A percentile compares a stretch with the other conserved stretches of the same genome.
Conservation (phyloP, 208 protist species). For the Trypanosoma vivax region DNA sequence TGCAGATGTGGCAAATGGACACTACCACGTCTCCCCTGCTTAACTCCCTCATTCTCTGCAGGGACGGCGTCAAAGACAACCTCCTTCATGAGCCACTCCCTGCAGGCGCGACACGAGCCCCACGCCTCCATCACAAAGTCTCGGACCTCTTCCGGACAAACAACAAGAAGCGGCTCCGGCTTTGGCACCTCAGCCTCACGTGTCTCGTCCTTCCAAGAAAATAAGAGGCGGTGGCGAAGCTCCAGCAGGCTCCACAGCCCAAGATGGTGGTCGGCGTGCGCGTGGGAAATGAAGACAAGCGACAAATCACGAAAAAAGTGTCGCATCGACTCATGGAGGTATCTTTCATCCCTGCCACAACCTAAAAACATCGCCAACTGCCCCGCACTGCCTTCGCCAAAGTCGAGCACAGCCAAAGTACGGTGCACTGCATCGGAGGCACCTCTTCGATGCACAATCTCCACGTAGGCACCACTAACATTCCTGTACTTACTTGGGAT, state of each 20-base stretch:
- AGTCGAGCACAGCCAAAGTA: constrained; percentile 68
- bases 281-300: constrained; percentile 86
- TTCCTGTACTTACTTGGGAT: constrained; percentile 88
- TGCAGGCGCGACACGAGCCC: constrained; percentile 30
- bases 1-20: constrained; percentile 11
- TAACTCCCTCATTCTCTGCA: background rate
- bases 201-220: background rate
- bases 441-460: constrained; percentile 24
- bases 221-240: constrained; percentile 31
- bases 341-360: too few relatives aligned
- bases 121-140: constrained; percentile 53
- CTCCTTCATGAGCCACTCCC: constrained; percentile 38
- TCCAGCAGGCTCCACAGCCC: constrained; percentile 64
- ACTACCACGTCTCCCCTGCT: background rate
- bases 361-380: constrained; percentile 52
- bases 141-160: constrained; percentile 72
- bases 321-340: constrained; percentile 8
- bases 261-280: constrained; percentile 86
- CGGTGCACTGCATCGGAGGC: constrained; percentile 5
- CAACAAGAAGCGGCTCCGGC: constrained; percentile 35
- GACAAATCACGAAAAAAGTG: constrained; percentile 43
- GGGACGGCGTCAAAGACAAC: constrained; percentile 62
- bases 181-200: background rate
- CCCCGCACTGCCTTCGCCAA: constrained; percentile 73
- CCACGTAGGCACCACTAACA: constrained; percentile 68